phyloP scores from a whole-genome alignment of 345 rosid species.

The Sisymbrium irio region DNA sequence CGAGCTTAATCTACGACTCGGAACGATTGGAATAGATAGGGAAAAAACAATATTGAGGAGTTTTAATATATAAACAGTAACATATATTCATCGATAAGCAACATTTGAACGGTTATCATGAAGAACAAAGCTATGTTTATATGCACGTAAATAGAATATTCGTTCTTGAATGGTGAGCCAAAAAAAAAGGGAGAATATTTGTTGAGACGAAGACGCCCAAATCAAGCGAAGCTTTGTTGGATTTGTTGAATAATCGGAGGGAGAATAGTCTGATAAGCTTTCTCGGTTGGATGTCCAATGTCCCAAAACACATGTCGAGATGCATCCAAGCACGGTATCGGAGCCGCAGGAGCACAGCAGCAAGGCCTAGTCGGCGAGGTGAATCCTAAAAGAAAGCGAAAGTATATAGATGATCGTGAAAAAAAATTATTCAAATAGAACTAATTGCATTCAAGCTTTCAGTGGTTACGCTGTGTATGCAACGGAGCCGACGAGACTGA shows the following conservation, averaged over 20 bases:
- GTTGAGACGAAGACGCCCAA: not conserved
- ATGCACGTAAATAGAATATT: not conserved
- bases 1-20: not conserved
- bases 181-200: not conserved
- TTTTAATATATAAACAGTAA: not conserved
- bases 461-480: too few relatives aligned
- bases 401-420: not conserved
- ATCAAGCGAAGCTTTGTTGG: conserved; percentile 31
- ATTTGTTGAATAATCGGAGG: conserved; percentile 31
- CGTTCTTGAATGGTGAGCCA: not conserved
- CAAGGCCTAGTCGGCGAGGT: conserved; percentile 22
- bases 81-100: not conserved
- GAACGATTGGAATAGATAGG: not conserved
- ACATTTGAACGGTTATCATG: not conserved
- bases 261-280: conserved; percentile 25
- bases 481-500: too few relatives aligned
- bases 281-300: conserved; percentile 30
- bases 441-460: too few relatives aligned
- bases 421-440: not conserved
- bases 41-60: not conserved
- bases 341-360: conserved; percentile 28
- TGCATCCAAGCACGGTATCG: conserved; percentile 24
- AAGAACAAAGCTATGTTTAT: not conserved
- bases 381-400: conserved; percentile 19
- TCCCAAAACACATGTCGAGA: conserved; percentile 36